Evolutionary conservation across 331 rosid genomes (phyloP), one percentile per base, ranked within the genome.

Genomic region (Rhamnella rubrinervis): DNA sequence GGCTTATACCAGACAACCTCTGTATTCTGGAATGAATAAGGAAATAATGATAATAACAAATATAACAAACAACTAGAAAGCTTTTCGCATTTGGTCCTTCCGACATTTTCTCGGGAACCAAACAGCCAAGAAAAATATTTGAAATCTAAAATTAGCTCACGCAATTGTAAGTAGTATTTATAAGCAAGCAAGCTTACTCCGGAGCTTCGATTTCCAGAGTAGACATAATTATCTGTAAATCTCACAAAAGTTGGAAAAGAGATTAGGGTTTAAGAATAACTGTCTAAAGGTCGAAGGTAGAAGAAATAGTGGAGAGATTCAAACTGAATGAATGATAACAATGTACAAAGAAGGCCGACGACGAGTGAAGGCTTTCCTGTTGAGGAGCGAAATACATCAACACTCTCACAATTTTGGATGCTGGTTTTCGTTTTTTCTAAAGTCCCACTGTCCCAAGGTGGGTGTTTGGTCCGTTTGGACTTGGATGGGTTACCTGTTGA

Each of bases 151-250:
- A 18, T 8, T 28, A 12, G 19, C n/a, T 8, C 39, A 13, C 65
- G 39, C 70, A 28, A 67, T 12, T 26, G 14, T 46, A 31, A 41
- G 23, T 20, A 13, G 1, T 8, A 49, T 23, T 26, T 8, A 1
- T 9, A 46, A 60, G 61, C 20, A 61, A 47, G 18, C 25, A 65
- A 65, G 74, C 89, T 41, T 81, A 93, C 98, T 93, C 98, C 65
- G 95, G 88, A 78, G 98, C 97, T 88, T 93, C 98, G 71, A 93
- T 93, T 87, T 93, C 98, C 15, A 93, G 92, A 40, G 96, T 81
- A 20, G 98, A 93, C 98, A 93, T 93, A 23, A 66, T 52, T 59
- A 44, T 77, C 17, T 21, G 0, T 13, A 23, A 35, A 4, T 26
- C 41, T 40, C 28, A 20, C 23, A 50, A 37, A 41, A 18, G 55